A percentile compares a stretch with the other conserved stretches of the same genome.
These are phyloP conservation scores for Dunaliella sp. DNA, from an alignment of 139 green algal species.

Conservation along the genomic window DNA sequence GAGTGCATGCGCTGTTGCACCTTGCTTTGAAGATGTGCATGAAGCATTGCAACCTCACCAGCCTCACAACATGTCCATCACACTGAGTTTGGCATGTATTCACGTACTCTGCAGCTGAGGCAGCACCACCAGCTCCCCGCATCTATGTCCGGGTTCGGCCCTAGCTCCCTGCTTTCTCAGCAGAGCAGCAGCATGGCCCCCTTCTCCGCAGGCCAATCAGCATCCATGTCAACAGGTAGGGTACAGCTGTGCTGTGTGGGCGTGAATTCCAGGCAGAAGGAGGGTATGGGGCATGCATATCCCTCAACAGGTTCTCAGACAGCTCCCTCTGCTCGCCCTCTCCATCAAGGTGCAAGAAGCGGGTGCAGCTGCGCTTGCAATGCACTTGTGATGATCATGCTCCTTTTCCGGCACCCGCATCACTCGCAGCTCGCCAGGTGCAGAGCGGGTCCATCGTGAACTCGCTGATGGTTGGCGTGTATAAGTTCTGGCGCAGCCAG, in stretches of 20 bases:
- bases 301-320: too few species aligned
- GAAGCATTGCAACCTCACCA: too few species aligned
- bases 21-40: too few species aligned
- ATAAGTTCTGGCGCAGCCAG: slow-evolving; percentile 51
- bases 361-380: background rate
- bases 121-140: background rate
- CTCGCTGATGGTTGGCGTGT: slow-evolving; percentile 44
- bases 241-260: too few species aligned
- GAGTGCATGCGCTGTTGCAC: too few species aligned
- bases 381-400: background rate
- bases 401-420: background rate
- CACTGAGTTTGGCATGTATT: background rate
- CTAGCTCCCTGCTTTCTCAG: background rate
- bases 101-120: background rate
- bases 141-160: background rate
- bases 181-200: slow-evolving; percentile 6
- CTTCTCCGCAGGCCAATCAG: slow-evolving; percentile 35
- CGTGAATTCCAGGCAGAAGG: too few species aligned
- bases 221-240: slow-evolving; percentile 33
- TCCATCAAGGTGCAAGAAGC: background rate
- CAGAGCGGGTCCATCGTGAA: slow-evolving; percentile 32
- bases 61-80: background rate
- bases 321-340: background rate
- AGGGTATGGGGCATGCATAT: too few species aligned
- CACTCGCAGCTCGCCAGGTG: slow-evolving; percentile 31